These are phyloP conservation scores for Abrus pulchellus DNA, from an alignment of 306 rosid genomes.

Conservation along the genomic window DNA sequence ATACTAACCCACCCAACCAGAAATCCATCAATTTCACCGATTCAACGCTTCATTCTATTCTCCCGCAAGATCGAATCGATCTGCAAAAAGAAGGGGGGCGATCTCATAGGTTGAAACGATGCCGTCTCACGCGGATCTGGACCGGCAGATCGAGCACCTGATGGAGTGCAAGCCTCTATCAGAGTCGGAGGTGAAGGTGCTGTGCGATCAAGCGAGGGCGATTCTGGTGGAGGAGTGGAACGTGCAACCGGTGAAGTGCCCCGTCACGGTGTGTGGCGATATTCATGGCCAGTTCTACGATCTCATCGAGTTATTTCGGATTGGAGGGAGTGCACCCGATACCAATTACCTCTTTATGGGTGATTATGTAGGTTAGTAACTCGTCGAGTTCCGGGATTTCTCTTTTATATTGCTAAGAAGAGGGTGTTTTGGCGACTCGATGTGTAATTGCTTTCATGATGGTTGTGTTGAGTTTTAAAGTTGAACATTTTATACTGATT, in stretches of 20 bases:
- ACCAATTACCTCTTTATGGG: slow-evolving; percentile 99
- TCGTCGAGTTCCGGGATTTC: slow-evolving; percentile 7
- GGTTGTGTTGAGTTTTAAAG: slow-evolving; percentile 1
- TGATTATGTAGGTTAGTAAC: slow-evolving; percentile 86
- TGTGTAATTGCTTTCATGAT: not conserved
- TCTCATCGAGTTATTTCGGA: slow-evolving; percentile 92
- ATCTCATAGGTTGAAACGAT: slow-evolving; percentile 49
- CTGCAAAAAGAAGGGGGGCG: not conserved
- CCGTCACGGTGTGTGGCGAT: slow-evolving; percentile 96
- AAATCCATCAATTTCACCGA: slow-evolving; percentile 2
- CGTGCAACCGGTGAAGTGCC: slow-evolving; percentile 98
- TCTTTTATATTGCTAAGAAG: slow-evolving; percentile 14
- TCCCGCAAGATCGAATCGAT: slow-evolving; percentile 42
- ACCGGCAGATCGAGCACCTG: slow-evolving; percentile 73
- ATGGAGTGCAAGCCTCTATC: slow-evolving; percentile 70
- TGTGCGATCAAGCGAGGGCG: slow-evolving; percentile 80
- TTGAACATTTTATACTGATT: slow-evolving; percentile 8
- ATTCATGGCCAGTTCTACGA: slow-evolving; percentile 98
- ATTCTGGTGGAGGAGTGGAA: slow-evolving; percentile 97
- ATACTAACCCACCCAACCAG: not conserved
- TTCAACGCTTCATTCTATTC: not conserved
- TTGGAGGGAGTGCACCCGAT: slow-evolving; percentile 92
- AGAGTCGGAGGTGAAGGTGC: slow-evolving; percentile 65
- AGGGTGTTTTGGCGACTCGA: not conserved
- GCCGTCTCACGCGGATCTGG: slow-evolving; percentile 76